These are phyloP conservation scores for Botryotinia globosa DNA, from an alignment of 2,329 filamentous ascomycete species.

Conservation along the genomic window DNA sequence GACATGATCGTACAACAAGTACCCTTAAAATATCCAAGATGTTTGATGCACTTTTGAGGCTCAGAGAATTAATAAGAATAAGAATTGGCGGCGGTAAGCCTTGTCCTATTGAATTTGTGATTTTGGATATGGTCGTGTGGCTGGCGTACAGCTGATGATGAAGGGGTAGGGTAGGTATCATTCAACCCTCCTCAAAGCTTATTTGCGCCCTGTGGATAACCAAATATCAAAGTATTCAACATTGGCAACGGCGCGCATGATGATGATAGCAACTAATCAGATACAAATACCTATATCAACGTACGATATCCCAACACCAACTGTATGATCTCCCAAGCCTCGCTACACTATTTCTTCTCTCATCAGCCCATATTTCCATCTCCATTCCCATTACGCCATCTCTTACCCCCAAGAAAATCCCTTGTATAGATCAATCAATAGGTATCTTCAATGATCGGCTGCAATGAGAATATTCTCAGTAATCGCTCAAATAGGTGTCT, in stretches of 20 bases:
- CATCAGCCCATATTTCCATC: not conserved
- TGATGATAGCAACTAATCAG: not conserved
- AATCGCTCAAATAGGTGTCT: not conserved
- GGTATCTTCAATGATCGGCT: not conserved
- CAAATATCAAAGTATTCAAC: not conserved
- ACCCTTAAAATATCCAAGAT: not conserved
- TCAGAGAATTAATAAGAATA: not conserved
- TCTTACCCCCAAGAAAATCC: not conserved
- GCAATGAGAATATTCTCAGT: not conserved
- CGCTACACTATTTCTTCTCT: not conserved
- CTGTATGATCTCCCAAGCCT: not conserved
- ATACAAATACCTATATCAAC: not conserved
- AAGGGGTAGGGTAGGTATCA: no score
- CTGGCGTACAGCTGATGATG: not conserved
- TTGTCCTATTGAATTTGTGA: not conserved
- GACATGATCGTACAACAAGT: not conserved
- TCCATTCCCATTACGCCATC: not conserved
- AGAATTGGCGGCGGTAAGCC: not conserved
- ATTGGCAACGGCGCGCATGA: not conserved
- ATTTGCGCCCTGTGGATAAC: not conserved
- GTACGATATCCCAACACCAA: not conserved
- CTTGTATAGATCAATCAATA: not conserved
- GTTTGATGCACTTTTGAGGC: not conserved
- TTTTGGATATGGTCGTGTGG: not conserved
- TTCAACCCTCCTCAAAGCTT: not conserved